Evolutionary conservation across 2,329 filamentous ascomycete species (phyloP).

Genomic region (Penicillium sp.): DNA sequence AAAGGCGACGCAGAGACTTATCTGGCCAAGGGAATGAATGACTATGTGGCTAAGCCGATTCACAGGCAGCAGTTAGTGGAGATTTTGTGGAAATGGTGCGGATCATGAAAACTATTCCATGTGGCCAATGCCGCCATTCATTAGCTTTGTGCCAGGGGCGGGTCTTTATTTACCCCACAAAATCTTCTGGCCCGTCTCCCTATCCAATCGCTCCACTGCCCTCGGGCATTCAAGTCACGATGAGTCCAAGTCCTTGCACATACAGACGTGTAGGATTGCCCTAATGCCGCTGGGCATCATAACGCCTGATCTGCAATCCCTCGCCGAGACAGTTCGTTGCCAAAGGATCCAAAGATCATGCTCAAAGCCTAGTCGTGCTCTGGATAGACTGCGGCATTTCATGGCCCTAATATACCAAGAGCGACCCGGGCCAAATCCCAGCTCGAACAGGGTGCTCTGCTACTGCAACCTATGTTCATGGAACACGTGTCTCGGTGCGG

Average conservation of each 20-base stretch:
- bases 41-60: conserved; percentile 56
- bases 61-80: conserved; percentile 49
- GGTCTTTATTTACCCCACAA: neutral
- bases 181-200: neutral
- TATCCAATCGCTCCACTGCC: neutral
- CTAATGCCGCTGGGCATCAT: neutral
- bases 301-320: neutral
- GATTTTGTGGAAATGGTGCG: conserved; percentile 42
- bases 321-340: neutral
- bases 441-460: neutral
- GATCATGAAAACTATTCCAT: conserved; percentile 11
- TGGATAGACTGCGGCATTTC: neutral
- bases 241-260: neutral
- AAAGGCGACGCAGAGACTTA: conserved; percentile 56
- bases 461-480: neutral
- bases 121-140: too few species aligned
- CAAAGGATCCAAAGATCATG: neutral
- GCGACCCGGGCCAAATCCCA: neutral
- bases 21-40: conserved; percentile 55
- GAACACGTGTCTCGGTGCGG: neutral
- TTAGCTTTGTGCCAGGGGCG: too few species aligned
- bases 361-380: neutral
- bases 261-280: neutral
- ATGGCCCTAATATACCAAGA: neutral
- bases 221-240: neutral